A percentile compares a stretch with the other conserved stretches of the same genome.
Evolutionary conservation across 768 basidiomycete genomes (phyloP).

Genomic region (Russula olivacea): DNA sequence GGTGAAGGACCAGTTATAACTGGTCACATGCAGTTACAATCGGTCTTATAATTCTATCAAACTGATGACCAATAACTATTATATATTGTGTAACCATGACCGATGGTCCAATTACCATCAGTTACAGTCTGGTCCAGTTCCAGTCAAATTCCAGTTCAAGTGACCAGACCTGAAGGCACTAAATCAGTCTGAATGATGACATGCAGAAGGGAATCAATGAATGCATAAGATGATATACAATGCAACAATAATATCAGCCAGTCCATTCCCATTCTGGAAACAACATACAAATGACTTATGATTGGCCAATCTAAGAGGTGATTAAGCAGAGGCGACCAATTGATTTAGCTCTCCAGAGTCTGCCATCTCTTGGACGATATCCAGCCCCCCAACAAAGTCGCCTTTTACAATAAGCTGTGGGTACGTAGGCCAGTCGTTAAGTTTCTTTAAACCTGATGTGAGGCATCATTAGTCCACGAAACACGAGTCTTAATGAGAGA

Average conservation of each 20-base stretch:
- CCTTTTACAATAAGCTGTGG: conserved; percentile 74
- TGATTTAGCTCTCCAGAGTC: conserved; percentile 72
- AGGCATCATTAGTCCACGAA: neutral
- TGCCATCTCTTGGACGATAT: conserved; percentile 86
- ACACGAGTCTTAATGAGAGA: neutral
- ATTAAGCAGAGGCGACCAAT: conserved; percentile 23
- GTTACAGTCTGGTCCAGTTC: no score
- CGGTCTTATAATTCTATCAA: no score
- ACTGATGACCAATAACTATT: no score
- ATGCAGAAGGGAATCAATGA: neutral
- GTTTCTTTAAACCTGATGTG: conserved; percentile 44
- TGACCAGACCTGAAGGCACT: no score
- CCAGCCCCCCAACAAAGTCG: conserved; percentile 91
- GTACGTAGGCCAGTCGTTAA: conserved; percentile 62
- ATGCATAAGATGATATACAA: neutral
- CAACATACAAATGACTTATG: neutral
- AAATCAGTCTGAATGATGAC: no score
- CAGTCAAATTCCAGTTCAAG: no score
- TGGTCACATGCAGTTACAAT: no score
- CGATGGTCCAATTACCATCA: no score
- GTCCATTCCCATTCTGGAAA: neutral
- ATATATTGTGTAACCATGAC: no score
- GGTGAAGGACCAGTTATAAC: no score
- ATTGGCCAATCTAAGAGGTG: neutral
- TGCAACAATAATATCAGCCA: neutral